A percentile compares a stretch with the other conserved stretches of the same genome.
These are phyloP conservation scores for Syzygium aromaticum DNA, from an alignment of 345 rosid species.

Conservation along the genomic window DNA sequence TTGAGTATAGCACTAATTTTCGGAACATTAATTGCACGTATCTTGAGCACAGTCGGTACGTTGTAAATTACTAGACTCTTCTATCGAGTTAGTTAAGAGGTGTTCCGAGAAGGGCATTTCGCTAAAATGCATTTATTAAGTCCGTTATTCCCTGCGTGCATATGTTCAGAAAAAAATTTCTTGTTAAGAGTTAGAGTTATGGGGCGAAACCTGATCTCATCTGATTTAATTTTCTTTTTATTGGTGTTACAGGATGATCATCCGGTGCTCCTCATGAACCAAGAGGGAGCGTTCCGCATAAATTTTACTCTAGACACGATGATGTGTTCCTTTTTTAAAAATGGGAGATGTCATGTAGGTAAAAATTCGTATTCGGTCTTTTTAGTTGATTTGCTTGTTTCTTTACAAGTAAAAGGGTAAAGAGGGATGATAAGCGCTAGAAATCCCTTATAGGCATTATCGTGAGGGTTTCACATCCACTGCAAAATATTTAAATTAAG, in stretches of 20 bases:
- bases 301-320: neutral
- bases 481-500: neutral
- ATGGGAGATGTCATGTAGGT: neutral
- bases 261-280: no score
- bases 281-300: no score
- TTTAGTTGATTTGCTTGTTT: neutral
- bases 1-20: neutral
- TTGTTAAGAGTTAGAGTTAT: neutral
- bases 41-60: accelerated
- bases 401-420: neutral
- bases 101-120: no score
- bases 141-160: neutral
- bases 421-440: no score
- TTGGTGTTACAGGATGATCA: no score
- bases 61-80: neutral
- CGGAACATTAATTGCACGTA: neutral
- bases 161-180: neutral
- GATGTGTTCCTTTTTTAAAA: neutral
- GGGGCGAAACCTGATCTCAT: neutral
- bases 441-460: neutral
- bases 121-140: neutral
- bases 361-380: neutral
- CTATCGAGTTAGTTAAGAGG: no score
- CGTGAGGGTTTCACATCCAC: neutral
- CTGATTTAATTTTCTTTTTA: neutral